Base-by-base conservation (phyloP, 23 red algal species). In the Agarophyton chilense region DNA sequence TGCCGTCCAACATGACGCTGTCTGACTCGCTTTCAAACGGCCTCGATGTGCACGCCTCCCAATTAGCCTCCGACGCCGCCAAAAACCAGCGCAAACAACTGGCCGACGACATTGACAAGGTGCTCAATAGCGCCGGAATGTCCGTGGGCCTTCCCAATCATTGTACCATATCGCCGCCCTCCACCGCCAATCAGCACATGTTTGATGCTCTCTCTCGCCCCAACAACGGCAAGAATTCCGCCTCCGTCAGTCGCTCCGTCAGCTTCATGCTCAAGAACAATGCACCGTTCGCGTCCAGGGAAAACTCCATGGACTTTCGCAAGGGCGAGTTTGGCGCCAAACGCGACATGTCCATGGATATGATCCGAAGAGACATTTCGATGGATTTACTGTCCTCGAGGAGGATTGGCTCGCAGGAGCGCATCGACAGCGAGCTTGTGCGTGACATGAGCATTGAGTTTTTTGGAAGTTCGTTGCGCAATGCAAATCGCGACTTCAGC, bases 401-500 rank as follows among this genome's bases (percentile, higher is more conserved):
- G 54, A 34, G 54, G 22, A 44, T 55, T 7, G 51, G 54, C 32
- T 73, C 41, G 26, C 66, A 89, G 51, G 85, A 58, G 16, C 43
- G 55, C 0, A 77, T 73, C 26, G 63, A 49, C 36, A 33, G 73
- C 36, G 85, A 89, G 16, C 73, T 89, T 65, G 63, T 71, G 31
- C 67, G 85, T 33, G 85, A 89, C 38, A 89, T 89, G 85, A 89
- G 85, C 45, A 49, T 89, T 24, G 85, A 89, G 71, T 89, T 60
- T 65, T 78, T 89, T 89, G 85, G 85, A 78, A 78, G 43, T 33
- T 67, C 85, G 13, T 67, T 89, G 41, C 67, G 85, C 13, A 77
- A 77, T 2, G 71, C 71, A 19, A 65, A 65, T 13, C 67, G 72
- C 43, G 85, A 89, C 44, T 78, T 89, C 38, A 89, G 85, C 28